Conservation (phyloP, 2,329 filamentous ascomycete genomes). For the Exophiala bonariae region DNA sequence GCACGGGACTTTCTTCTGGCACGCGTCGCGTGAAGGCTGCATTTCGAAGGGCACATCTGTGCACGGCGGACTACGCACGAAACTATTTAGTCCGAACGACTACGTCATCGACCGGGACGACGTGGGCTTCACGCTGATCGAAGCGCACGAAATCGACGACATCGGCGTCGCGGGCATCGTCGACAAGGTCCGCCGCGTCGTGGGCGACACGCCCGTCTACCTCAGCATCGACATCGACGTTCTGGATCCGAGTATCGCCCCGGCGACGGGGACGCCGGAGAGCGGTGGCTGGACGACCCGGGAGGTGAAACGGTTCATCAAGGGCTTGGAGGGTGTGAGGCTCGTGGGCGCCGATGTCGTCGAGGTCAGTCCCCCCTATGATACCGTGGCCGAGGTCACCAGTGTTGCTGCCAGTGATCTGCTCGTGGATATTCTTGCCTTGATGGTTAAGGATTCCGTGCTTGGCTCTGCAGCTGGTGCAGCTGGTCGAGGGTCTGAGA, state of each 20-base stretch:
- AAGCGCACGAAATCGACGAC: constrained; percentile 69
- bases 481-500: not conserved
- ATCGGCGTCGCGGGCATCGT: constrained; percentile 72
- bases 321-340: constrained; percentile 27
- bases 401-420: constrained; percentile 33
- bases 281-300: constrained; percentile 30
- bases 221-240: constrained; percentile 37
- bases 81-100: constrained; percentile 73
- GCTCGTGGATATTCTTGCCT: constrained; percentile 32
- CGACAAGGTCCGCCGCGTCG: constrained; percentile 70
- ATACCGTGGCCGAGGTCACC: constrained; percentile 30
- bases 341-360: constrained; percentile 31
- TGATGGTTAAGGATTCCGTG: constrained; percentile 30
- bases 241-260: constrained; percentile 34
- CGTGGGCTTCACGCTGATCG: constrained; percentile 75
- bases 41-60: constrained; percentile 81
- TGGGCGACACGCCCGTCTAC: constrained; percentile 57
- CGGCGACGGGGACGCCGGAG: constrained; percentile 34
- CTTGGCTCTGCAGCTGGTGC: constrained; percentile 1
- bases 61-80: constrained; percentile 83
- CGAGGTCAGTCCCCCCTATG: constrained; percentile 29
- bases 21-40: constrained; percentile 74
- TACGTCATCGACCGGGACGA: constrained; percentile 84
- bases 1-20: constrained; percentile 87
- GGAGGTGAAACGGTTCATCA: constrained; percentile 28